These are phyloP conservation scores for Penicillium bialowiezense DNA, from an alignment of 495 filamentous ascomycete genomes.

Conservation along the genomic window DNA sequence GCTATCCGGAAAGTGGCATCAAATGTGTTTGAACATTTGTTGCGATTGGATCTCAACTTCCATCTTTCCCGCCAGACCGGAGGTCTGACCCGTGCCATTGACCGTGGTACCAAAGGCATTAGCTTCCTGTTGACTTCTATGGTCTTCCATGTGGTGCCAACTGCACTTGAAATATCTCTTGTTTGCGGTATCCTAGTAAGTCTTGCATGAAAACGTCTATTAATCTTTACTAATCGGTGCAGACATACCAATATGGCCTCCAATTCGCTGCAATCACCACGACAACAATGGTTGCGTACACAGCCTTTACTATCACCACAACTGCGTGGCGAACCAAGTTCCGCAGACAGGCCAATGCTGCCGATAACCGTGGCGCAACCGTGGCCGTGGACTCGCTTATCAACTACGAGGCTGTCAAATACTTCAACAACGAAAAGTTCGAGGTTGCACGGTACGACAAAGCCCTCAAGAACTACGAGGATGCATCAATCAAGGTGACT, in stretches of 20 bases:
- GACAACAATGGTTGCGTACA: constrained; percentile 87
- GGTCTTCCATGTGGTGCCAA: constrained; percentile 97
- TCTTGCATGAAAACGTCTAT: neutral
- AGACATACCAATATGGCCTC: constrained; percentile 92
- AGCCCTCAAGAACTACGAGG: constrained; percentile 82
- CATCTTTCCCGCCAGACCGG: constrained; percentile 93
- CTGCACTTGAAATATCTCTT: constrained; percentile 88
- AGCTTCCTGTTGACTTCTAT: constrained; percentile 95
- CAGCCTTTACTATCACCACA: constrained; percentile 90
- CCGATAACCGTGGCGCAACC: constrained; percentile 92
- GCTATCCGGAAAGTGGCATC: constrained; percentile 87
- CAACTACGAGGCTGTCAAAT: constrained; percentile 98
- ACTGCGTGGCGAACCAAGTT: constrained; percentile 98
- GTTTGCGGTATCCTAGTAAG: constrained; percentile 83
- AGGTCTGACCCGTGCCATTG: constrained; percentile 89
- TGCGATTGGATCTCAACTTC: constrained; percentile 88
- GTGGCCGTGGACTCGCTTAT: constrained; percentile 95
- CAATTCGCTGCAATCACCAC: constrained; percentile 91
- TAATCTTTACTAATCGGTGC: constrained; percentile 17
- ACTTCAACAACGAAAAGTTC: constrained; percentile 98
- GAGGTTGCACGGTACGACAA: constrained; percentile 89
- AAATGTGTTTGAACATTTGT: constrained; percentile 87
- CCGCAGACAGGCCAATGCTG: constrained; percentile 87
- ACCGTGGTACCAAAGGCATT: constrained; percentile 96
- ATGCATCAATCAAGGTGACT: constrained; percentile 91